phyloP scores from a whole-genome alignment of 192 early-diverging fungal genomes.

The Mycoemilia scoparia region DNA sequence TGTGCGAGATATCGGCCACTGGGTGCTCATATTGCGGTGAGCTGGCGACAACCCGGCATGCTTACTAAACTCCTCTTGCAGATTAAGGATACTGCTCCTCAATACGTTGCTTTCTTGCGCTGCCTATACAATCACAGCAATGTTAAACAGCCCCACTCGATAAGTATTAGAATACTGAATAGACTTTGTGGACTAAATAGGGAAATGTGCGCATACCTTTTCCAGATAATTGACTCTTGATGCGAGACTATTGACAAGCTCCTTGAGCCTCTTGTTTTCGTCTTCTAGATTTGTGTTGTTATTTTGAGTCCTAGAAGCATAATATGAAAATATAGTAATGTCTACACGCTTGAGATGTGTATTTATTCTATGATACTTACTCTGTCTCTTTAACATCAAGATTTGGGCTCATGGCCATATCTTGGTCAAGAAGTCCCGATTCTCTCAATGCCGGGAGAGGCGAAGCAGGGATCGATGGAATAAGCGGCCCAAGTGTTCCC shows the following conservation, averaged over 20 bases:
- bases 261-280: constrained; percentile 14
- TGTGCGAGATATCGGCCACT: no score
- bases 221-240: constrained; percentile 8
- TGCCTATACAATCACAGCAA: constrained; percentile 24
- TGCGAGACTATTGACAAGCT: constrained; percentile 7
- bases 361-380: background rate
- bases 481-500: no score
- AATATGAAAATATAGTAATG: no score
- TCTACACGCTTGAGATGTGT: background rate
- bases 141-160: no score
- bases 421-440: no score
- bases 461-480: no score
- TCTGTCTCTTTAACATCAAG: constrained; percentile 11
- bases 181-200: no score
- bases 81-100: constrained; percentile 28
- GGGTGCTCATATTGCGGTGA: no score
- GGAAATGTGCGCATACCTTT: constrained; percentile 16
- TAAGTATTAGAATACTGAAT: no score
- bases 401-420: constrained; percentile 16
- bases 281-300: background rate
- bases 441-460: no score
- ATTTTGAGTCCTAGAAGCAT: no score
- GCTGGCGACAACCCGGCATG: no score
- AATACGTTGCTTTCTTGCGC: constrained; percentile 31
- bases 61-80: constrained; percentile 26